phyloP scores from a whole-genome alignment of 129 eudicot genomes.

The Flaveria robusta region DNA sequence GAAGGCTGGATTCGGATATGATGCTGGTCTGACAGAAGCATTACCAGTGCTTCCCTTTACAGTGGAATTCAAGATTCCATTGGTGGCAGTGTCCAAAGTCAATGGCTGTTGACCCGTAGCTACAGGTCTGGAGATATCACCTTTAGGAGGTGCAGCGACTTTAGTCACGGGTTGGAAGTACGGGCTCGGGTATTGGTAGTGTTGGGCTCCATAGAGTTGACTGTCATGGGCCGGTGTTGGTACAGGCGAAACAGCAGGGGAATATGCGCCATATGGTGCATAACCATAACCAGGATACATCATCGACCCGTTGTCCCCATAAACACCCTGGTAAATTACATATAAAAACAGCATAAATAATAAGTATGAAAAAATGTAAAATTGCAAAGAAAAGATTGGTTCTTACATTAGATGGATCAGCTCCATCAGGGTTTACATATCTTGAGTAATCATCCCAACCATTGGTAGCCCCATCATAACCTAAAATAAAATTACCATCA shows the following conservation, averaged over 20 bases:
- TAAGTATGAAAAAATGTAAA: not conserved
- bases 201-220: conserved; percentile 70
- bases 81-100: conserved; percentile 43
- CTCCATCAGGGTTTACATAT: conserved; percentile 66
- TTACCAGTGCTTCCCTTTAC: conserved; percentile 45
- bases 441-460: conserved; percentile 76
- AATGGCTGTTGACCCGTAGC: conserved; percentile 41
- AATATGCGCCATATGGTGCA: conserved; percentile 65
- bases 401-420: conserved; percentile 61
- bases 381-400: not conserved
- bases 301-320: conserved; percentile 66
- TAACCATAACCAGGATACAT: conserved; percentile 77
- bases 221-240: conserved; percentile 67
- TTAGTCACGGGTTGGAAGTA: conserved; percentile 54
- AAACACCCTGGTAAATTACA: conserved; percentile 47
- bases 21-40: conserved; percentile 32
- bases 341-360: not conserved
- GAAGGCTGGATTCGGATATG: conserved; percentile 47
- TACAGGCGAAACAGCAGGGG: conserved; percentile 68
- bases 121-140: conserved; percentile 41
- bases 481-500: conserved; percentile 27
- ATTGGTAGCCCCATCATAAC: conserved; percentile 53
- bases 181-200: conserved; percentile 66
- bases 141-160: conserved; percentile 46
- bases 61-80: conserved; percentile 40